These are phyloP conservation scores for Micractinium conductrix DNA, from an alignment of 139 green algal species.

Conservation along the genomic window DNA sequence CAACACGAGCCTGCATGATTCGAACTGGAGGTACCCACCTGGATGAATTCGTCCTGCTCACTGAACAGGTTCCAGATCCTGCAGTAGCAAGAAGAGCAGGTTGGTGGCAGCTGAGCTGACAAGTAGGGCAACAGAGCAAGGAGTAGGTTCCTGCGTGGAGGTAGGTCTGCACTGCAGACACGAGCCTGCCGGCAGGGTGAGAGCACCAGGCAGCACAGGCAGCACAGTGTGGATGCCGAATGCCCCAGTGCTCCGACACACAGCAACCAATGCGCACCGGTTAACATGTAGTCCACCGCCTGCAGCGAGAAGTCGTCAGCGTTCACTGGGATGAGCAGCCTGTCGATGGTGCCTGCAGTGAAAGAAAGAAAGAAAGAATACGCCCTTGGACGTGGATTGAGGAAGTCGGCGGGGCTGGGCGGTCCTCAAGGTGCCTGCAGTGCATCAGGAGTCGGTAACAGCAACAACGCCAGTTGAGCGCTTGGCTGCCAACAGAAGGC, in stretches of 20 bases:
- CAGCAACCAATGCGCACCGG: background rate
- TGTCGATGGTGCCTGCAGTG: slow-evolving; percentile 20
- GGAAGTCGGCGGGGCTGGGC: no score
- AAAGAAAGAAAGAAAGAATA: no score
- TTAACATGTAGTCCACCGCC: slow-evolving; percentile 18
- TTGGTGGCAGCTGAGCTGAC: background rate
- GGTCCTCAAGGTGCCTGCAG: no score
- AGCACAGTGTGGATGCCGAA: no score
- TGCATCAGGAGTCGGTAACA: no score
- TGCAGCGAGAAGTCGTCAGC: slow-evolving; percentile 23
- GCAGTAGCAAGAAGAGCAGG: background rate
- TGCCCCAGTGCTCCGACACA: no score
- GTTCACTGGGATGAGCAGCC: slow-evolving; percentile 13
- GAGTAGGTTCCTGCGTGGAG: background rate
- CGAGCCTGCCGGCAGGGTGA: background rate
- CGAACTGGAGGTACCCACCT: background rate
- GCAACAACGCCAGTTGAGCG: no score
- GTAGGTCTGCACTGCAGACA: background rate
- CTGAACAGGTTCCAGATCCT: slow-evolving; percentile 4
- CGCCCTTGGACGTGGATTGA: no score
- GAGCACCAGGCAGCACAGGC: background rate
- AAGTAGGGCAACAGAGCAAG: background rate
- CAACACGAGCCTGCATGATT: background rate
- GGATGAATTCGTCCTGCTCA: background rate
- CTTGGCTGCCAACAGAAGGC: no score